Percentiles rank a stretch among this genome's conserved stretches.
phyloP scores from a whole-genome alignment of 768 basidiomycete species.

The Tulasnella sp. region DNA sequence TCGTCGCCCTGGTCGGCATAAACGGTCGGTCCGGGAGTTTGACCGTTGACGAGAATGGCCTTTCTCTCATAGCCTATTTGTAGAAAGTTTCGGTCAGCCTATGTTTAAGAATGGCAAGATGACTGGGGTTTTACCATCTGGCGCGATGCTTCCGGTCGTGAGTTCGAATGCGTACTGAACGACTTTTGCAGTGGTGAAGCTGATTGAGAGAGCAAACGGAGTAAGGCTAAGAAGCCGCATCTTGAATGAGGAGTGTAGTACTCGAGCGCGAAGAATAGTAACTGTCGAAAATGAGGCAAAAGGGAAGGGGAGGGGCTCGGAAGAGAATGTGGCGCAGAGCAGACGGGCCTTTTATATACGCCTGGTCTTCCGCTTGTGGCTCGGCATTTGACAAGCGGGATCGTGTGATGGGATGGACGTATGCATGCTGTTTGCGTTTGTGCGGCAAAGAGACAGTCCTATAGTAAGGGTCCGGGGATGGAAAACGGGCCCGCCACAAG shows the following conservation, averaged over 20 bases:
- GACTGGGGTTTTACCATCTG: background rate
- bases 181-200: background rate
- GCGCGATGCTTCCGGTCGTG: background rate
- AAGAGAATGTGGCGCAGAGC: too few species aligned
- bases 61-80: background rate
- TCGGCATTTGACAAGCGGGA: background rate
- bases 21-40: background rate
- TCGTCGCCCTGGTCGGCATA: background rate
- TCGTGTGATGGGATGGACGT: background rate
- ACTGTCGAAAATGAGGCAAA: background rate
- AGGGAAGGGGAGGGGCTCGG: background rate
- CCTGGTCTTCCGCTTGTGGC: background rate
- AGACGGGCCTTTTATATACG: background rate
- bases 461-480: background rate
- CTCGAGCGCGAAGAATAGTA: background rate
- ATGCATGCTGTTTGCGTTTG: background rate
- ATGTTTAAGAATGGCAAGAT: background rate
- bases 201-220: background rate
- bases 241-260: background rate
- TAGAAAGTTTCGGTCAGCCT: background rate
- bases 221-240: background rate
- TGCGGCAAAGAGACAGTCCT: background rate
- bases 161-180: background rate
- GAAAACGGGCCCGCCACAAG: background rate
- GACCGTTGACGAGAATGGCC: background rate